Evolutionary conservation across 1,284 basidiomycete species (phyloP).

Genomic region (Rhodotorula sp.): DNA sequence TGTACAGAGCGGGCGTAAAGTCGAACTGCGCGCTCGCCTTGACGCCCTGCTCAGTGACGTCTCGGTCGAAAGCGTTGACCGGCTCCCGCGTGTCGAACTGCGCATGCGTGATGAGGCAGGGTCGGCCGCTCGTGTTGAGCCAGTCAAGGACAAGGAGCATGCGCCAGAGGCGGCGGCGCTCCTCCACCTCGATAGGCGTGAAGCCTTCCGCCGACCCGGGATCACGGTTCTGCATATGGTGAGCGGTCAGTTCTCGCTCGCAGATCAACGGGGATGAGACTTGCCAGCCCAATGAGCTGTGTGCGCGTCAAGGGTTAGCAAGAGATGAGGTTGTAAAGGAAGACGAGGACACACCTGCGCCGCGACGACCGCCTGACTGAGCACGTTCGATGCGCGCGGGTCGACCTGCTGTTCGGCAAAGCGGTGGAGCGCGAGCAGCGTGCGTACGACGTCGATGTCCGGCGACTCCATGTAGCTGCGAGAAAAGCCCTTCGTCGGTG

Average conservation of each 20-base stretch:
- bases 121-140: constrained; percentile 20
- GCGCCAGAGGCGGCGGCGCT: constrained; percentile 35
- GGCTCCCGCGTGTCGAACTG: constrained; percentile 33
- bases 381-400: not conserved
- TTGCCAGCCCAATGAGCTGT: constrained; percentile 27
- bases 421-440: constrained; percentile 31
- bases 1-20: constrained; percentile 28
- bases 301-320: not conserved
- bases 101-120: constrained; percentile 11
- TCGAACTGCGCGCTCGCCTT: constrained; percentile 13
- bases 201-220: not conserved
- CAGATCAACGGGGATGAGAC: not conserved
- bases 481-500: not conserved
- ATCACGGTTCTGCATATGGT: constrained; percentile 24
- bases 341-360: constrained; percentile 1
- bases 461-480: constrained; percentile 26
- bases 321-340: not conserved
- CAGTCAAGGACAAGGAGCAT: constrained; percentile 32
- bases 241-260: not conserved
- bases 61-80: constrained; percentile 20
- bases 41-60: constrained; percentile 22
- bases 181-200: constrained; percentile 23
- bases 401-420: constrained; percentile 8
- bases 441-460: constrained; percentile 31
- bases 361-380: constrained; percentile 22